Conservation (phyloP, 2,329 filamentous ascomycete genomes). For the Boeremia lycopersici region DNA sequence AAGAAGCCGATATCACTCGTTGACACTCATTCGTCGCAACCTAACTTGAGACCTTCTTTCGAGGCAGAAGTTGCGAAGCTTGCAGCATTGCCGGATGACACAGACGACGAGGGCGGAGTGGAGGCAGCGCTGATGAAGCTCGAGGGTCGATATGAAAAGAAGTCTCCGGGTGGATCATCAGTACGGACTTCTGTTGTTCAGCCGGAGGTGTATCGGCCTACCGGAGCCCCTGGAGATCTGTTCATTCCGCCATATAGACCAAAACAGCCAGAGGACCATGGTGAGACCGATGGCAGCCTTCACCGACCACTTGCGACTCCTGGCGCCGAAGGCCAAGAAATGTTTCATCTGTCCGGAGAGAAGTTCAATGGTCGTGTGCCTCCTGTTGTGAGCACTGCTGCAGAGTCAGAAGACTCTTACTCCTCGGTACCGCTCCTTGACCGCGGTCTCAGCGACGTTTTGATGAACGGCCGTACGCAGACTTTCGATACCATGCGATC, state of each 20-base stretch:
- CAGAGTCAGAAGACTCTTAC: slow-evolving; percentile 73
- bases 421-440: slow-evolving; percentile 79
- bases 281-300: slow-evolving; percentile 33
- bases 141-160: slow-evolving; percentile 79
- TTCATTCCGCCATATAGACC: slow-evolving; percentile 24
- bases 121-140: slow-evolving; percentile 92
- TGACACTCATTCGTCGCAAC: slow-evolving; percentile 61
- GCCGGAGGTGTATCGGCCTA: slow-evolving; percentile 32
- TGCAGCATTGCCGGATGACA: slow-evolving; percentile 85
- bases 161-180: slow-evolving; percentile 35
- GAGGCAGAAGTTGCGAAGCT: slow-evolving; percentile 87
- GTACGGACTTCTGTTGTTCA: slow-evolving; percentile 22
- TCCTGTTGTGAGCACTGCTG: slow-evolving; percentile 49
- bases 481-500: slow-evolving; percentile 56
- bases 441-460: slow-evolving; percentile 56
- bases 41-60: slow-evolving; percentile 71
- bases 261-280: slow-evolving; percentile 22
- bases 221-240: slow-evolving; percentile 22
- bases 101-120: slow-evolving; percentile 76
- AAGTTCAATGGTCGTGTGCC: slow-evolving; percentile 35
- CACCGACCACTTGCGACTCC: slow-evolving; percentile 35
- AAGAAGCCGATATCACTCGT: slow-evolving; percentile 51
- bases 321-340: slow-evolving; percentile 36
- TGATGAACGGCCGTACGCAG: slow-evolving; percentile 20
- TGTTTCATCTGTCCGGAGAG: slow-evolving; percentile 42